Evolutionary conservation across 2,329 filamentous ascomycete genomes (phyloP).

Genomic region (Thelonectria discophora): DNA sequence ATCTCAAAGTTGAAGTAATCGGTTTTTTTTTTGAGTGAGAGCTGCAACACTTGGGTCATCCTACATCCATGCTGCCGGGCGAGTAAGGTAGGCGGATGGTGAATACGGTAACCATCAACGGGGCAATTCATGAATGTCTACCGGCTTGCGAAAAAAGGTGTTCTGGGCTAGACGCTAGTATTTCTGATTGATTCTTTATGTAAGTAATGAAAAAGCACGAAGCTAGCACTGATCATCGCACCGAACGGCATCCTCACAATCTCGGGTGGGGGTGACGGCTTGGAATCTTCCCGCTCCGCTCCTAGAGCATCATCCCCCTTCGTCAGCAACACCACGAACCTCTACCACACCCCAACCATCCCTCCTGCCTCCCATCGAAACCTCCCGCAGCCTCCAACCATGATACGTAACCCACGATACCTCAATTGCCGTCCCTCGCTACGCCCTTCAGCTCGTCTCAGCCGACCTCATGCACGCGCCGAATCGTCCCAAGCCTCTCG

Average conservation of each 20-base stretch:
- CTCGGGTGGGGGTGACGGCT: neutral
- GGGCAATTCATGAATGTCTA: too few relatives aligned
- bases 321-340: slow-evolving; percentile 1
- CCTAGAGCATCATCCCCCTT: neutral
- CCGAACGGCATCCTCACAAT: neutral
- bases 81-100: too few relatives aligned
- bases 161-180: too few relatives aligned
- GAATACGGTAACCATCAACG: too few relatives aligned
- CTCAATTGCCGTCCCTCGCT: slow-evolving; percentile 37
- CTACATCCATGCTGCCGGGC: too few relatives aligned
- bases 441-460: slow-evolving; percentile 23
- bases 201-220: too few relatives aligned
- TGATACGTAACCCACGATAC: slow-evolving; percentile 39
- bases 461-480: slow-evolving; percentile 25
- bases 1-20: too few relatives aligned
- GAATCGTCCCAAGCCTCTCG: slow-evolving; percentile 49
- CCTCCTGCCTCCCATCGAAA: neutral
- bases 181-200: too few relatives aligned
- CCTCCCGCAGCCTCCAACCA: slow-evolving; percentile 12
- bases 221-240: too few relatives aligned
- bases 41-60: too few relatives aligned
- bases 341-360: neutral
- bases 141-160: too few relatives aligned
- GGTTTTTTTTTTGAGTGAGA: too few relatives aligned
- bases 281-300: neutral